phyloP scores from a whole-genome alignment of 768 basidiomycete species.

The Boletus subparvulus region DNA sequence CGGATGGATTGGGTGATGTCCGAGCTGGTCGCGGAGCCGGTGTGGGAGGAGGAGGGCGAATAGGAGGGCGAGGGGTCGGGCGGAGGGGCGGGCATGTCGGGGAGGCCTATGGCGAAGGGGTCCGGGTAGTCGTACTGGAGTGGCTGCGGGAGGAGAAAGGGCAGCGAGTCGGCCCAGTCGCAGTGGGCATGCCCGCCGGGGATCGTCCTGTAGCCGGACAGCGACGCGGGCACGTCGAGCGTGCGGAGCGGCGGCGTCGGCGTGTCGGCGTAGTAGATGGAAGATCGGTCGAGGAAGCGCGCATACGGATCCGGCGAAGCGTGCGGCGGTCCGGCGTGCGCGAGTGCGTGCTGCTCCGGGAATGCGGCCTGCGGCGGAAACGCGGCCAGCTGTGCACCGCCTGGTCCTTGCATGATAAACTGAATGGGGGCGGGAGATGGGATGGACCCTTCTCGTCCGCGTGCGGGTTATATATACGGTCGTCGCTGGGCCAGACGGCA shows the following conservation, averaged over 20 bases:
- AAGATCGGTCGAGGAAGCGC: constrained; percentile 34
- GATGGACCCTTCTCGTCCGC: not conserved
- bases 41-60: not conserved
- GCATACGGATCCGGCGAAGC: constrained; percentile 24
- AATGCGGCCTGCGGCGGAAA: constrained; percentile 16
- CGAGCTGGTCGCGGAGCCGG: constrained; percentile 17
- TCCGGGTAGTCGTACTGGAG: constrained; percentile 20
- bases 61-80: not conserved
- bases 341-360: constrained; percentile 15
- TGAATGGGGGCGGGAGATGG: not conserved
- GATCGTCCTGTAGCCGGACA: constrained; percentile 22
- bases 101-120: not conserved
- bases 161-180: constrained; percentile 26
- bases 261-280: constrained; percentile 14
- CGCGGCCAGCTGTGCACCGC: constrained; percentile 11
- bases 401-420: constrained; percentile 7
- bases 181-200: constrained; percentile 19
- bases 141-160: constrained; percentile 18
- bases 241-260: constrained; percentile 10
- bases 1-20: constrained; percentile 35
- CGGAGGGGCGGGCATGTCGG: constrained; percentile 7
- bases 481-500: not conserved
- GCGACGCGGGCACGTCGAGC: constrained; percentile 22
- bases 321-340: not conserved
- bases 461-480: constrained; percentile 20